Percentiles rank a stretch among this genome's conserved stretches.
Conservation (phyloP, 2,329 filamentous ascomycete genomes). For the Talaromyces sp. region DNA sequence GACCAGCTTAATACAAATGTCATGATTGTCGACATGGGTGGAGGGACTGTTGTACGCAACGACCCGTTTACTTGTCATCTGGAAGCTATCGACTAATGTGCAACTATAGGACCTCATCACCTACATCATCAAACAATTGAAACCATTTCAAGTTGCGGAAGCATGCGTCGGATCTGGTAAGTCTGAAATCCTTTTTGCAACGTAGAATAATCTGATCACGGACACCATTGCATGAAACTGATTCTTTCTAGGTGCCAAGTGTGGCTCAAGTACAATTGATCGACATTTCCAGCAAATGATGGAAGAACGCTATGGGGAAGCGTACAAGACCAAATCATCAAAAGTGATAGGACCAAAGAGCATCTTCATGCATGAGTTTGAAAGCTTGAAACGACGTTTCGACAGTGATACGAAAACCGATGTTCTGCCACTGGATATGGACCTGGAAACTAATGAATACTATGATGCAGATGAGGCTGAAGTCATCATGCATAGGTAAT, state of each 20-base stretch:
- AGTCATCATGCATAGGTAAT: neutral
- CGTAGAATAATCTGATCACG: too few species aligned
- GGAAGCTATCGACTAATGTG: neutral
- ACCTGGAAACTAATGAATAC: neutral
- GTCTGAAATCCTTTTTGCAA: neutral
- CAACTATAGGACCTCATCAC: constrained; percentile 10
- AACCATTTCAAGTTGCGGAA: constrained; percentile 8
- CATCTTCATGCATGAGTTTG: neutral
- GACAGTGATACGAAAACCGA: neutral
- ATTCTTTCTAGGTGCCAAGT: constrained; percentile 6
- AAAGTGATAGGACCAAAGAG: constrained; percentile 1
- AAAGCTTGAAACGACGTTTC: neutral
- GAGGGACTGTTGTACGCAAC: constrained; percentile 1
- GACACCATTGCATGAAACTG: neutral
- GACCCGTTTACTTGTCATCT: neutral
- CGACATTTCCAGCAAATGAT: constrained; percentile 9
- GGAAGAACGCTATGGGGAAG: neutral
- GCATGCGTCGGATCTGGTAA: constrained; percentile 11
- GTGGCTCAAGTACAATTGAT: constrained; percentile 14
- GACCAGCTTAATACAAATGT: neutral
- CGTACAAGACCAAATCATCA: neutral
- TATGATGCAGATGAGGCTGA: neutral
- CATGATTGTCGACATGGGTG: constrained; percentile 10
- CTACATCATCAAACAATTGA: constrained; percentile 7
- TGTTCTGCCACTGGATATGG: neutral